Conservation (phyloP, 768 basidiomycete genomes). For the Leccinum longicurvipes region DNA sequence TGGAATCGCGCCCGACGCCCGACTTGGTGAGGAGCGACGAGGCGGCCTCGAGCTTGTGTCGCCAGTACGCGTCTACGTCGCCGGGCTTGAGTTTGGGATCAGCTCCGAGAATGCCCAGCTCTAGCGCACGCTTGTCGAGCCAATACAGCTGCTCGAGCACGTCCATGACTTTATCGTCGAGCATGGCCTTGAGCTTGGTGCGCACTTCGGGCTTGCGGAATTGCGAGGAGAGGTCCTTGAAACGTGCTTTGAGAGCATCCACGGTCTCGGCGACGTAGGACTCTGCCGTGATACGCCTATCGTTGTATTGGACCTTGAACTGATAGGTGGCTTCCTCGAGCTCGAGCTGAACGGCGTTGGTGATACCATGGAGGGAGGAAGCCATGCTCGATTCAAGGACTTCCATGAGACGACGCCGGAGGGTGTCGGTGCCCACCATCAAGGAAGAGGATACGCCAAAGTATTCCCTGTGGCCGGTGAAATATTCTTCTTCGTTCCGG, state of each 20-base stretch:
- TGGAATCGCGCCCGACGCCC: slow-evolving; percentile 92
- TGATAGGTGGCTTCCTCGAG: slow-evolving; percentile 97
- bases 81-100: slow-evolving; percentile 69
- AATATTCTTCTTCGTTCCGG: slow-evolving; percentile 66
- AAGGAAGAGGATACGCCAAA: slow-evolving; percentile 62
- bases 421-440: slow-evolving; percentile 89
- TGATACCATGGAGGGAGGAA: slow-evolving; percentile 90
- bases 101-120: slow-evolving; percentile 66
- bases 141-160: slow-evolving; percentile 97
- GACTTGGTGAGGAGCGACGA: slow-evolving; percentile 92
- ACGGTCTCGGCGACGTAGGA: slow-evolving; percentile 98
- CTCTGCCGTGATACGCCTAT: slow-evolving; percentile 90
- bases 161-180: slow-evolving; percentile 96
- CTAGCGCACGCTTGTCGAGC: slow-evolving; percentile 82
- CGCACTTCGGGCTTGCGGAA: slow-evolving; percentile 91
- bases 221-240: slow-evolving; percentile 79
- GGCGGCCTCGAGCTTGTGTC: slow-evolving; percentile 94
- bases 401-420: slow-evolving; percentile 90
- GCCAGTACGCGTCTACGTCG: slow-evolving; percentile 89
- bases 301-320: slow-evolving; percentile 99
- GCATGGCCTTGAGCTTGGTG: slow-evolving; percentile 82
- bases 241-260: slow-evolving; percentile 85
- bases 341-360: slow-evolving; percentile 95
- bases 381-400: slow-evolving; percentile 98
- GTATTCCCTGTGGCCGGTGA: slow-evolving; percentile 55